Base-by-base conservation (phyloP, 345 rosid species). In the Brassica juncea region DNA sequence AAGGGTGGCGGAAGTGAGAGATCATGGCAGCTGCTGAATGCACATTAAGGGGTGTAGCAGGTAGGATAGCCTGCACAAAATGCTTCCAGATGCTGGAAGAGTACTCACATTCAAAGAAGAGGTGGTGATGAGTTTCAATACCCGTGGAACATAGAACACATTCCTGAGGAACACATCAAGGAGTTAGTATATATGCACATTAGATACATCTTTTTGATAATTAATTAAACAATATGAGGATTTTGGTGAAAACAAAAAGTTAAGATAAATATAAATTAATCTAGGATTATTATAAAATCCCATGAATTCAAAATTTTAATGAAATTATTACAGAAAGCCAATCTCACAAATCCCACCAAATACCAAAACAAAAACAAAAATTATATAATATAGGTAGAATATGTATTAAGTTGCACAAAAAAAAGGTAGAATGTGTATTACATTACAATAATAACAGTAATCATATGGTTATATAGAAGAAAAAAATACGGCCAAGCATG, bases 251-350 rank as follows among this genome's bases (percentile, higher is more conserved):
- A 42, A 42, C 0, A 10, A 42, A 42, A 42, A 42, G 14, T 9
- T 42, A 0, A 34, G 8, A 34, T 34, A 34, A 34, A 34, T 11
- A 42, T 0, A 42, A 42, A 42, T 42, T 16, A 9, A 58, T 23
- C 2, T 8, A 21, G 31, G 23, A 9, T 25, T 25, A 23, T 10
- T 23, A 59, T 8, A 59, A 66, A 42, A 66, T 58, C 8, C 11
- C 66, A 66, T 21, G 58, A 68, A 32, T 68, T 59, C 28, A 79
- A 28, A 28, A 37, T 19, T 49, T 31, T 19, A 28, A 73, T 47
- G 64, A 73, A 79, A 68, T 61, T 79, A 79, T 61, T 79, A 79
- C 78, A 79, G 23, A 73, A 55, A 64, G 0, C 57, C 61, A 76
- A 58, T 66, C 21, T 0, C 69, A 73, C 58, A 55, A 12, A 34